Base-by-base conservation (phyloP, 805 yeast species). In the Lipomyces starkeyi region DNA sequence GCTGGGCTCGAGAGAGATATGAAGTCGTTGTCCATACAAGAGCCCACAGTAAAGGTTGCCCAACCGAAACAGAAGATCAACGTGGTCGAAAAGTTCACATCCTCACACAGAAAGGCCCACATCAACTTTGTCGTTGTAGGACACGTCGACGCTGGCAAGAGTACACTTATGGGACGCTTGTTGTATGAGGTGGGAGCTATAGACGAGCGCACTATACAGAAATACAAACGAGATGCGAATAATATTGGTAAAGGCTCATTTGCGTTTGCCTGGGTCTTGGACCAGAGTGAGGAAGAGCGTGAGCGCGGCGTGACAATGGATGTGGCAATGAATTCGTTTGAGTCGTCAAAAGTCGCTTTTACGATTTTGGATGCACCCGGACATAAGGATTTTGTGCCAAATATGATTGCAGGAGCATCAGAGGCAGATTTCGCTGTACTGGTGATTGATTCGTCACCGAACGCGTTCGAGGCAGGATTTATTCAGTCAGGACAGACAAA, bases 351-450 rank as follows among this genome's bases (percentile, higher is more conserved):
- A 2, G 82, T 87, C 5, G 78, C 83, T 59, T 89, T 88, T 76
- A 87, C 91, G 0, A 88, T 92, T 3, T 86, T 91, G 64, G 96
- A 91, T 79, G 93, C 96, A 0, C 96, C 96, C 0, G 96, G 96
- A 0, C 96, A 91, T 77, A 83, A 84, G 68, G 95, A 91, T 74
- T 91, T 89, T 77, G 90, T 91, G 40, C 96, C 96, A 3, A 91
- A 89, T 73, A 89, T 91, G 92, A 90, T 91, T 72, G 90, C 91
- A 35, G 96, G 96, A 35, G 89, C 91, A 0, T 69, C 71, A 4
- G 72, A 69, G 55, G 71, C 62, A 8, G 95, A 91, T 74, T 77
- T 88, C 56, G 93, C 93, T 0, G 80, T 91, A 20, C 80, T 90
- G 53, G 91, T 91, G 11, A 86, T 91, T 22, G 96, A 91, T 76